Evolutionary conservation across 768 basidiomycete species (phyloP).

Genomic region (Auriculariales sp.): DNA sequence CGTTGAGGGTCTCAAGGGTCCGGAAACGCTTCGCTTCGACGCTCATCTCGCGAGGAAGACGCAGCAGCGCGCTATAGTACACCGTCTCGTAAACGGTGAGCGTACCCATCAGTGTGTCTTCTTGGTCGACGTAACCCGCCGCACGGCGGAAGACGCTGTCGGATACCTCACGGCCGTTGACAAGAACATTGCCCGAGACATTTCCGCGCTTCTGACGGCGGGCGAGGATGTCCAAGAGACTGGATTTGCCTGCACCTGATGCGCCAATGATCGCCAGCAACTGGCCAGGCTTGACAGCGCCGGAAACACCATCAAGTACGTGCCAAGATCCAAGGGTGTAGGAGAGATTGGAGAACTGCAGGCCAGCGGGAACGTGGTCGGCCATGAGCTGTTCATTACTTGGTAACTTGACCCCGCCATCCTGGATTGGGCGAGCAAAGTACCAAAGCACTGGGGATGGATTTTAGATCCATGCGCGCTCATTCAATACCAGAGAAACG

Average conservation of each 20-base stretch:
- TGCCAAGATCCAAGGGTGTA: constrained; percentile 55
- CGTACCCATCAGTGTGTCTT: constrained; percentile 94
- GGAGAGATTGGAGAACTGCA: constrained; percentile 79
- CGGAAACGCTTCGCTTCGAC: constrained; percentile 87
- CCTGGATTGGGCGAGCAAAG: constrained; percentile 46
- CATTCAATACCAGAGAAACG: constrained; percentile 4
- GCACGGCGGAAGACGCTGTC: constrained; percentile 70
- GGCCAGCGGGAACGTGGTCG: constrained; percentile 84
- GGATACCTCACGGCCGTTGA: constrained; percentile 72
- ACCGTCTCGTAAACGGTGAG: constrained; percentile 98
- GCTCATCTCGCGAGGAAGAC: constrained; percentile 91
- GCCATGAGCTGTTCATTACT: constrained; percentile 81
- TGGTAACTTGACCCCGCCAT: constrained; percentile 62
- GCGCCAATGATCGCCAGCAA: constrained; percentile 95
- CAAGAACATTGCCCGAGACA: constrained; percentile 59
- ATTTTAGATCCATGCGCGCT: too few relatives aligned
- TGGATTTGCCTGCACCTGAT: constrained; percentile 92
- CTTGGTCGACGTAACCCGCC: constrained; percentile 94
- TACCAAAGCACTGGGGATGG: constrained; percentile 73
- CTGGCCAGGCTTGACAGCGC: constrained; percentile 76
- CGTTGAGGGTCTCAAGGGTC: constrained; percentile 91
- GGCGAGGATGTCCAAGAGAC: constrained; percentile 90
- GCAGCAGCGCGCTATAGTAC: constrained; percentile 77
- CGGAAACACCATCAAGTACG: constrained; percentile 72
- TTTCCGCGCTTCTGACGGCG: constrained; percentile 72